These are phyloP conservation scores for Acanthamoeba royreba DNA, from an alignment of 208 protist genomes.

Conservation along the genomic window DNA sequence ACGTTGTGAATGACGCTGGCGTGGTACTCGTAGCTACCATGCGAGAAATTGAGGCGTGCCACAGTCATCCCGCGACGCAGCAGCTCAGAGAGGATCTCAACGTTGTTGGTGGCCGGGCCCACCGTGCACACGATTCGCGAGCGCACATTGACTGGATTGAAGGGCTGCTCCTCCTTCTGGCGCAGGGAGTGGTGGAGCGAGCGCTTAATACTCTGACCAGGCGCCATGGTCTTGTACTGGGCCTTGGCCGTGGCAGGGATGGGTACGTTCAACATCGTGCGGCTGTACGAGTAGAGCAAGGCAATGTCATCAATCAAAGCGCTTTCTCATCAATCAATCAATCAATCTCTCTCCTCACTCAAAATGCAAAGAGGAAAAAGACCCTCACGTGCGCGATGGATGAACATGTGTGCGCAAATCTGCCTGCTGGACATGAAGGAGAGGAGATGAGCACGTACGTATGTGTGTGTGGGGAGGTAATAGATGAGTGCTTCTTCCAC, in stretches of 20 bases:
- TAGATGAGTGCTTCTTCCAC: too few species aligned
- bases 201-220: background rate
- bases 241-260: background rate
- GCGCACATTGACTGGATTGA: background rate
- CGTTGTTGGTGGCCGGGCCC: slow-evolving; percentile 92
- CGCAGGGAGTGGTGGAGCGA: background rate
- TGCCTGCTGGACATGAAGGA: too few species aligned
- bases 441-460: too few species aligned
- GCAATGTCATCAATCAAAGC: too few species aligned
- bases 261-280: background rate
- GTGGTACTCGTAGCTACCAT: slow-evolving; percentile 95
- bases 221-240: slow-evolving; percentile 21
- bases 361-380: too few species aligned
- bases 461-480: too few species aligned
- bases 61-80: slow-evolving; percentile 95
- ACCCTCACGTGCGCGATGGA: too few species aligned
- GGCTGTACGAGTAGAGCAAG: too few species aligned
- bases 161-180: background rate
- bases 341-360: too few species aligned
- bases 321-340: too few species aligned
- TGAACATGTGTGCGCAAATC: too few species aligned
- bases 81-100: slow-evolving; percentile 89
- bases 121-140: slow-evolving; percentile 93
- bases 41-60: slow-evolving; percentile 97
- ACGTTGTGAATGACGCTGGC: slow-evolving; percentile 92